These are phyloP conservation scores for Yarrowia osloensis DNA, from an alignment of 805 yeast genomes.

Conservation along the genomic window DNA sequence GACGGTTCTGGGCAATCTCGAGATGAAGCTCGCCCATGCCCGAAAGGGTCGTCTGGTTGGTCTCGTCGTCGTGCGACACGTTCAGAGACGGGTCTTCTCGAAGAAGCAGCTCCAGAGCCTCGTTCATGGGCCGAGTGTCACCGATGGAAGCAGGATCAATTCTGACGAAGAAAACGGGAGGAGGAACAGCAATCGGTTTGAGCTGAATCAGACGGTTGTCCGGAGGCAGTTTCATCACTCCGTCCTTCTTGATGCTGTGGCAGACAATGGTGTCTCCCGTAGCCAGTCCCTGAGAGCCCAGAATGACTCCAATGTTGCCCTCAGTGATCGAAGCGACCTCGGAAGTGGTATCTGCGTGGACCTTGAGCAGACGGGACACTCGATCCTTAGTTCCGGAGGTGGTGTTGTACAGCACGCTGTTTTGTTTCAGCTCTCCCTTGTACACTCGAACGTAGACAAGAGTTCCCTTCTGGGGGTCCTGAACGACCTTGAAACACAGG, in stretches of 20 bases:
- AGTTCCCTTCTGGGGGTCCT: conserved; percentile 75
- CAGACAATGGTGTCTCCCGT: conserved; percentile 91
- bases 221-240: conserved; percentile 51
- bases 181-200: conserved; percentile 81
- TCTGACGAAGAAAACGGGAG: conserved; percentile 86
- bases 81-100: conserved; percentile 89
- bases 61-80: conserved; percentile 70
- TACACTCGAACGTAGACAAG: conserved; percentile 88
- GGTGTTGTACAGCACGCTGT: conserved; percentile 65
- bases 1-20: conserved; percentile 80
- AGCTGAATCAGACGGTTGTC: conserved; percentile 52
- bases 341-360: conserved; percentile 87
- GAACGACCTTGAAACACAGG: conserved; percentile 86
- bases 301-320: conserved; percentile 92
- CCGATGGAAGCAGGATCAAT: conserved; percentile 83
- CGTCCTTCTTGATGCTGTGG: conserved; percentile 56
- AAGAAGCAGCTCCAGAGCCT: conserved; percentile 63
- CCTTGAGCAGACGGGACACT: conserved; percentile 67
- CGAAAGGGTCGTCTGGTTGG: conserved; percentile 83
- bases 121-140: conserved; percentile 71
- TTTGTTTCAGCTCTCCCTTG: conserved; percentile 70
- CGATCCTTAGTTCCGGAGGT: conserved; percentile 67
- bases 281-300: conserved; percentile 66
- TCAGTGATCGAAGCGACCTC: conserved; percentile 62
- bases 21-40: conserved; percentile 98